Conservation (phyloP, 768 basidiomycete species). For the Mrakia blollopis region DNA sequence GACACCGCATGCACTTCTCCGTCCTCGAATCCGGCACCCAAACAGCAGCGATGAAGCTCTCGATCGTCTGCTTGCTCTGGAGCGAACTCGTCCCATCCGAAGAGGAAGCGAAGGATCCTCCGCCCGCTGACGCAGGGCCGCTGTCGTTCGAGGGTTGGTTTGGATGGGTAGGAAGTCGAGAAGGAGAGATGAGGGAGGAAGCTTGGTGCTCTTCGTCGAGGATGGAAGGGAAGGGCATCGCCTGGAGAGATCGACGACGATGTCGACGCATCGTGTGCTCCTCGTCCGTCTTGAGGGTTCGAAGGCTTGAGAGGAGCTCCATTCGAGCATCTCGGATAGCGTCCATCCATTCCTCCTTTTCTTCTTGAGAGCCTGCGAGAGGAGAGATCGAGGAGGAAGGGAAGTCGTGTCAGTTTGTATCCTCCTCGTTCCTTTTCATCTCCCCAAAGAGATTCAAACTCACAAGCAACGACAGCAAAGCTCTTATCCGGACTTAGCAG, state of each 20-base stretch:
- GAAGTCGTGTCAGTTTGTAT: neutral
- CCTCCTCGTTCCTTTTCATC: neutral
- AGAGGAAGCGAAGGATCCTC: neutral
- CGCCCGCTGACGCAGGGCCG: neutral
- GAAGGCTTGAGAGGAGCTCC: constrained; percentile 35
- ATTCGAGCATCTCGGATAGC: constrained; percentile 39
- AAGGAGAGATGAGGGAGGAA: too few relatives aligned
- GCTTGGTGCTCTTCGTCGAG: neutral
- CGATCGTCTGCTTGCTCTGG: constrained; percentile 54
- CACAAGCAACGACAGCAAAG: constrained; percentile 38
- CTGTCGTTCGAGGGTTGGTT: neutral
- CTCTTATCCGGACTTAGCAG: constrained; percentile 37
- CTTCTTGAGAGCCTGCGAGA: constrained; percentile 33
- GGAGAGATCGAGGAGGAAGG: neutral
- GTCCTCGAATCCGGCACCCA: constrained; percentile 88
- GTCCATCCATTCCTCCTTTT: constrained; percentile 38
- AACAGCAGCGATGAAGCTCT: constrained; percentile 81
- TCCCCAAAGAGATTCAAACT: neutral
- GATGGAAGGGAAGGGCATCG: constrained; percentile 18
- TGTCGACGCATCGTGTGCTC: constrained; percentile 33
- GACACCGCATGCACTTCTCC: constrained; percentile 80
- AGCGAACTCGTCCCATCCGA: neutral
- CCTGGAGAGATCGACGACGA: constrained; percentile 30
- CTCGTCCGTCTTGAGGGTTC: constrained; percentile 38
- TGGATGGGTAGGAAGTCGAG: neutral